Evolutionary conservation across 1,284 basidiomycete species (phyloP).

Genomic region (Austroboletus olivaceoglutinosus): DNA sequence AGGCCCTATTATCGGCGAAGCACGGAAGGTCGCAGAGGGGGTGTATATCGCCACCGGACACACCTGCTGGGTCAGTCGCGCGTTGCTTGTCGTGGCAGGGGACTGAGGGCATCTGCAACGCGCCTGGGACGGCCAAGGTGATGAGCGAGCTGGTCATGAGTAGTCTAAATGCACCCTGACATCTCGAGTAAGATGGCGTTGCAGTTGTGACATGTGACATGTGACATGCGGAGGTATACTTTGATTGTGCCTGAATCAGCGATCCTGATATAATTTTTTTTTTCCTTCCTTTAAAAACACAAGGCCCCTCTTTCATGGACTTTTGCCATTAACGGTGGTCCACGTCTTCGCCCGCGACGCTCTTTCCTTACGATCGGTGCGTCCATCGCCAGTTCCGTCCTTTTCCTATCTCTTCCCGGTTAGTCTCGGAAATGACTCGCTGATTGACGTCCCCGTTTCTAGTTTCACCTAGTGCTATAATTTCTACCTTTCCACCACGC

Average conservation of each 20-base stretch:
- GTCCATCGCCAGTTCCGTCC: constrained; percentile 7
- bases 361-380: constrained; percentile 27
- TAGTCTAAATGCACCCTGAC: constrained; percentile 48
- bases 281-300: no score
- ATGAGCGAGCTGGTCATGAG: constrained; percentile 59
- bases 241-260: constrained; percentile 16
- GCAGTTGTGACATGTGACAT: no score
- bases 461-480: constrained; percentile 17
- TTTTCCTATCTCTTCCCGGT: constrained; percentile 1
- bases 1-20: constrained; percentile 64
- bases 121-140: constrained; percentile 62
- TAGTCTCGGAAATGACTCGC: constrained; percentile 18
- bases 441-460: constrained; percentile 17
- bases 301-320: constrained; percentile 23
- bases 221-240: not conserved
- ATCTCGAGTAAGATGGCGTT: no score
- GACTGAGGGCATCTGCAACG: constrained; percentile 64
- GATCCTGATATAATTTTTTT: constrained; percentile 12
- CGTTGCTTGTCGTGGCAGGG: not conserved
- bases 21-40: constrained; percentile 46
- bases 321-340: not conserved
- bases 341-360: constrained; percentile 4
- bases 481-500: not conserved
- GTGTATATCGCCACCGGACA: constrained; percentile 66
- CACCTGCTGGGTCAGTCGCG: constrained; percentile 58